These are phyloP conservation scores for Cordyceps cicadae DNA, from an alignment of 2,329 filamentous ascomycete species.

Conservation along the genomic window DNA sequence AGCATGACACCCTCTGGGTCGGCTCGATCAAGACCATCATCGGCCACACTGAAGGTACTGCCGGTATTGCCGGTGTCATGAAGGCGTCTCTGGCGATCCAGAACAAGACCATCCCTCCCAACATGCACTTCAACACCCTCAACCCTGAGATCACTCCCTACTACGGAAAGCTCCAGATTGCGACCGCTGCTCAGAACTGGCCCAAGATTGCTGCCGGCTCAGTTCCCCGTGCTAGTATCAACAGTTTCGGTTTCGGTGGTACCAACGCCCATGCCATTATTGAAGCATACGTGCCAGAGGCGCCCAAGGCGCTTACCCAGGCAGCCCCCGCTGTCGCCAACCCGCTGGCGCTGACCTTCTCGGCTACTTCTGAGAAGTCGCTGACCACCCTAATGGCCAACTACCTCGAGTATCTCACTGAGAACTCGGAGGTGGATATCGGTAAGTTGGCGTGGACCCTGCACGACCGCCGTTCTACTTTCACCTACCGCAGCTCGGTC, in stretches of 20 bases:
- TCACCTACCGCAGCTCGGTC: slow-evolving; percentile 15
- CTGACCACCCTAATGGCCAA: slow-evolving; percentile 7
- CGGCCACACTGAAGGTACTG: slow-evolving; percentile 40
- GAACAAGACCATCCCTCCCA: slow-evolving; percentile 36
- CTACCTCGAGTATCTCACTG: slow-evolving; percentile 10
- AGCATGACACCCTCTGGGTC: slow-evolving; percentile 22
- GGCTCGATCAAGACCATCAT: slow-evolving; percentile 40
- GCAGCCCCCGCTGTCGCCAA: slow-evolving; percentile 2
- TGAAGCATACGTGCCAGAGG: slow-evolving; percentile 22
- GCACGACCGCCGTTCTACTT: slow-evolving; percentile 12
- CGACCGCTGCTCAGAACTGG: slow-evolving; percentile 11
- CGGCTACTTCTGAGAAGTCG: slow-evolving; percentile 11
- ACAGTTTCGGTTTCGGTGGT: slow-evolving; percentile 35
- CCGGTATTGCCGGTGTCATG: slow-evolving; percentile 38
- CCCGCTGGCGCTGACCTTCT: slow-evolving; percentile 9
- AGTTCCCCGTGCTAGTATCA: slow-evolving; percentile 26
- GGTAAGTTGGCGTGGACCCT: slow-evolving; percentile 17
- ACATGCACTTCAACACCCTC: slow-evolving; percentile 37
- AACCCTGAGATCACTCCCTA: slow-evolving; percentile 32
- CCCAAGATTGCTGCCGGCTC: slow-evolving; percentile 5
- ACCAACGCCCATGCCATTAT: slow-evolving; percentile 31
- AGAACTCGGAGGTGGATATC: slow-evolving; percentile 10
- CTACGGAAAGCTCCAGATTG: slow-evolving; percentile 15
- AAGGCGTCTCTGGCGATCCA: slow-evolving; percentile 40
- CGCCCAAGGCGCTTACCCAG: slow-evolving; percentile 23